phyloP scores from a whole-genome alignment of 306 rosid genomes.

The Arachis hypogaea region DNA sequence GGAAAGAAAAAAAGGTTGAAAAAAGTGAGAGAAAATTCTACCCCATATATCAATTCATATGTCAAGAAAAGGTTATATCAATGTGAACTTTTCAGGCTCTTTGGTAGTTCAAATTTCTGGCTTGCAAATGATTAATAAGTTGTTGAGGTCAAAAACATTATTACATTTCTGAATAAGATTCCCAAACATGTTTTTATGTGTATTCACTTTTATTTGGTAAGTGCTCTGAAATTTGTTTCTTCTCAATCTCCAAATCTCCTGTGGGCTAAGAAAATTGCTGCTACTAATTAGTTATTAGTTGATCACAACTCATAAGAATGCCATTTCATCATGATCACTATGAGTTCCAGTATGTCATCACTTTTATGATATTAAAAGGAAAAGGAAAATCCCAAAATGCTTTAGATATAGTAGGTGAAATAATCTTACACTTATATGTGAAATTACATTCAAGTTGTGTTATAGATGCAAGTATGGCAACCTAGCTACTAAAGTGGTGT shows the following conservation, averaged over 20 bases:
- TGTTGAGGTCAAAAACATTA: constrained; percentile 47
- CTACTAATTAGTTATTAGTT: constrained; percentile 10
- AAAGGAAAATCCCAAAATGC: too few species aligned
- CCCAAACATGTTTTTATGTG: constrained; percentile 47
- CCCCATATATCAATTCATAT: neutral
- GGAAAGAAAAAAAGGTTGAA: neutral
- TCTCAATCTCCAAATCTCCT: constrained; percentile 27
- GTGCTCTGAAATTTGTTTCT: constrained; percentile 30
- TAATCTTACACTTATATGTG: too few species aligned
- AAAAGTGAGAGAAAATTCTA: constrained; percentile 33
- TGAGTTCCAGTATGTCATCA: neutral
- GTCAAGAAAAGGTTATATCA: constrained; percentile 34
- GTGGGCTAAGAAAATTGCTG: constrained; percentile 22
- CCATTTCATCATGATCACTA: neutral
- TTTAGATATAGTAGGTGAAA: too few species aligned
- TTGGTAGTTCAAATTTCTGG: constrained; percentile 44
- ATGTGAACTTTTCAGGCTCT: constrained; percentile 35
- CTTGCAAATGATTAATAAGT: constrained; percentile 43
- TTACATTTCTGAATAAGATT: constrained; percentile 45
- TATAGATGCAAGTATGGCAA: too few species aligned
- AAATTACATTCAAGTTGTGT: too few species aligned
- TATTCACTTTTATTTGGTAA: constrained; percentile 37
- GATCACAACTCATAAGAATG: constrained; percentile 6
- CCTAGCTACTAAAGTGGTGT: too few species aligned
- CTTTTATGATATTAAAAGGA: neutral